Evolutionary conservation across 2,329 filamentous ascomycete genomes (phyloP).

Genomic region (Botrytis squamosa): DNA sequence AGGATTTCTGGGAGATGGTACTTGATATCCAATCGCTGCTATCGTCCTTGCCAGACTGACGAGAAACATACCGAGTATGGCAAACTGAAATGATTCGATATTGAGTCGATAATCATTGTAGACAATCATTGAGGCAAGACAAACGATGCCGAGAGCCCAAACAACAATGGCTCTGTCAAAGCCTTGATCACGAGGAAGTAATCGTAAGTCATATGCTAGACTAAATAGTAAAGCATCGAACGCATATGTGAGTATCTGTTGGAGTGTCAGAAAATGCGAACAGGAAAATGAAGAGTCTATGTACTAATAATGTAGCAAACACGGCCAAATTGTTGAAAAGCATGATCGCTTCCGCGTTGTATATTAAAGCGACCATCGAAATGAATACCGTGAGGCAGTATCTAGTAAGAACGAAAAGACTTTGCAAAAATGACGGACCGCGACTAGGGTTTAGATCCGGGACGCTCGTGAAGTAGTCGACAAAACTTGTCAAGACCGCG

Average conservation of each 20-base stretch:
- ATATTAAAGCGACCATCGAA: constrained; percentile 17
- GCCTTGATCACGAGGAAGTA: constrained; percentile 26
- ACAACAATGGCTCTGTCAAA: constrained; percentile 24
- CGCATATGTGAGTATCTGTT: constrained; percentile 35
- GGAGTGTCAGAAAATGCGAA: constrained; percentile 19
- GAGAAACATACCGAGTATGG: constrained; percentile 28
- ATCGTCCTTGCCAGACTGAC: constrained; percentile 32
- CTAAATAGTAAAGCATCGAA: constrained; percentile 33
- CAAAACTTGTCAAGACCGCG: constrained; percentile 22
- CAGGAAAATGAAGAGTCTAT: neutral
- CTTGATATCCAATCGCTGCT: constrained; percentile 26
- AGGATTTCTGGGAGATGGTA: constrained; percentile 25
- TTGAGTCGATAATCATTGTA: constrained; percentile 34
- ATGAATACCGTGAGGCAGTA: constrained; percentile 7
- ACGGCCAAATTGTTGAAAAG: constrained; percentile 32
- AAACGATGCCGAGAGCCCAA: constrained; percentile 26
- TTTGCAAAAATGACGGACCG: constrained; percentile 1
- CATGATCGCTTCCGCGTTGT: constrained; percentile 27
- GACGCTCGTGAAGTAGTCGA: constrained; percentile 23
- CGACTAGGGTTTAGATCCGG: constrained; percentile 5
- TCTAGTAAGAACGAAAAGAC: constrained; percentile 4
- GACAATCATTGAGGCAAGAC: constrained; percentile 22
- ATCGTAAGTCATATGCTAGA: constrained; percentile 24
- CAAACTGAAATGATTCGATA: constrained; percentile 23
- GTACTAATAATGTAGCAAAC: constrained; percentile 35